These are phyloP conservation scores for Coelastrella sp. DNA, from an alignment of 139 green algal species.

Conservation along the genomic window DNA sequence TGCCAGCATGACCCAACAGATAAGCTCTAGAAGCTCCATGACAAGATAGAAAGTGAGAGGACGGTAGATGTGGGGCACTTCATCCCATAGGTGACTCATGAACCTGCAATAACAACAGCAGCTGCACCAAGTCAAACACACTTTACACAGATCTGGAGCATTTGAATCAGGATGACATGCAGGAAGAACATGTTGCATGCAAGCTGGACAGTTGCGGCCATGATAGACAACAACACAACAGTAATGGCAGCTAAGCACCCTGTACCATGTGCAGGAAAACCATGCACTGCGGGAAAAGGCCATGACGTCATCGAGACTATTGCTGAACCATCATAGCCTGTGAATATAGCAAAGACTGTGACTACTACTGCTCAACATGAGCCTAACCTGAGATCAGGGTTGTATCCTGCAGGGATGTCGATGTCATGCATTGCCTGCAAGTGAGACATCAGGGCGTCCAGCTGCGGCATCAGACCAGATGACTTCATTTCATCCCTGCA, in stretches of 20 bases:
- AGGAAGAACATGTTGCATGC: no score
- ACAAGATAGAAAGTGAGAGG: slow-evolving; percentile 65
- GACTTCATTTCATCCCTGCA: slow-evolving; percentile 8
- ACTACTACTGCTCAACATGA: not conserved
- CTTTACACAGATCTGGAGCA: not conserved
- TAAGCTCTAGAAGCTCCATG: slow-evolving; percentile 51
- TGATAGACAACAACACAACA: no score
- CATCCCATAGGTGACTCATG: slow-evolving; percentile 35
- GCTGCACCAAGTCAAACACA: not conserved
- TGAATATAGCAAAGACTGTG: no score
- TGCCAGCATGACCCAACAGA: slow-evolving; percentile 22
- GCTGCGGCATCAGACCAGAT: slow-evolving; percentile 26
- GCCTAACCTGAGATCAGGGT: slow-evolving; percentile 4
- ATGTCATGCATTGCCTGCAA: slow-evolving; percentile 7
- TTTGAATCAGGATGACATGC: no score
- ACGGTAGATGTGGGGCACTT: slow-evolving; percentile 51
- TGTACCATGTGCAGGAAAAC: no score
- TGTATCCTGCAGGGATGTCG: slow-evolving; percentile 16
- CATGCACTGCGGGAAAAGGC: no score
- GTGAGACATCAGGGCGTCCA: not conserved
- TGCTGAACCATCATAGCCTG: no score
- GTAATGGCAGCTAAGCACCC: no score
- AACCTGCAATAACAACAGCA: not conserved
- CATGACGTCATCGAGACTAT: no score
- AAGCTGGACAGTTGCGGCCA: no score